These are phyloP conservation scores for Helicostylum pulchrum DNA, from an alignment of 192 early-diverging fungal species.

Conservation along the genomic window DNA sequence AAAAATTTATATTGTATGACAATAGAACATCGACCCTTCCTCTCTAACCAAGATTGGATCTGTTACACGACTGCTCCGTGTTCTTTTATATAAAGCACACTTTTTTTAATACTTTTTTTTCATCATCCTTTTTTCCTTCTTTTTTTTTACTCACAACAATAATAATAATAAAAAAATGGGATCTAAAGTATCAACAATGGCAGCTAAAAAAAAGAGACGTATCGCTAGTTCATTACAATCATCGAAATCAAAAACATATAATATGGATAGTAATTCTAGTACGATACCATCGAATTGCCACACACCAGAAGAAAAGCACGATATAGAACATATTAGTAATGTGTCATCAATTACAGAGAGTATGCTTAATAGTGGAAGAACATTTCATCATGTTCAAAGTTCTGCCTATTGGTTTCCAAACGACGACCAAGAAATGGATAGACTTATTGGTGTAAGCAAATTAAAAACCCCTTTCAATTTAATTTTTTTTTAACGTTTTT, in stretches of 20 bases:
- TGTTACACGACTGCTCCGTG: too few relatives aligned
- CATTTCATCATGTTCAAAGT: slow-evolving; percentile 6
- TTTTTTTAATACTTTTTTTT: too few relatives aligned
- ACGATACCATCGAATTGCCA: not conserved
- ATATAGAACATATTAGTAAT: not conserved
- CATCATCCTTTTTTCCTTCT: too few relatives aligned
- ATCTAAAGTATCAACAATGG: not conserved
- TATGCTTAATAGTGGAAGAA: not conserved
- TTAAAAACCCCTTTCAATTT: not conserved
- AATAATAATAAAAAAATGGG: not conserved
- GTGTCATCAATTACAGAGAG: not conserved
- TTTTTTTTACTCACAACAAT: too few relatives aligned
- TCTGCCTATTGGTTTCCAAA: slow-evolving; percentile 32
- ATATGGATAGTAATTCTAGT: not conserved
- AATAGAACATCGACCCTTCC: too few relatives aligned
- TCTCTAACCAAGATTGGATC: too few relatives aligned
- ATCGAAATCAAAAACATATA: not conserved
- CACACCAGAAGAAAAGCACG: not conserved
- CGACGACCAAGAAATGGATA: slow-evolving; percentile 31
- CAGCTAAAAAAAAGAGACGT: slow-evolving; percentile 1
- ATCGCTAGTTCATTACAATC: slow-evolving; percentile 7
- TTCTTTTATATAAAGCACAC: too few relatives aligned
- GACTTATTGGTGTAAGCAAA: slow-evolving; percentile 23
- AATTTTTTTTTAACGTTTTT: not conserved
- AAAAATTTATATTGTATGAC: too few relatives aligned